A percentile compares a stretch with the other conserved stretches of the same genome.
Conservation (phyloP, 2,329 filamentous ascomycete species). For the Cercospora sojina region DNA sequence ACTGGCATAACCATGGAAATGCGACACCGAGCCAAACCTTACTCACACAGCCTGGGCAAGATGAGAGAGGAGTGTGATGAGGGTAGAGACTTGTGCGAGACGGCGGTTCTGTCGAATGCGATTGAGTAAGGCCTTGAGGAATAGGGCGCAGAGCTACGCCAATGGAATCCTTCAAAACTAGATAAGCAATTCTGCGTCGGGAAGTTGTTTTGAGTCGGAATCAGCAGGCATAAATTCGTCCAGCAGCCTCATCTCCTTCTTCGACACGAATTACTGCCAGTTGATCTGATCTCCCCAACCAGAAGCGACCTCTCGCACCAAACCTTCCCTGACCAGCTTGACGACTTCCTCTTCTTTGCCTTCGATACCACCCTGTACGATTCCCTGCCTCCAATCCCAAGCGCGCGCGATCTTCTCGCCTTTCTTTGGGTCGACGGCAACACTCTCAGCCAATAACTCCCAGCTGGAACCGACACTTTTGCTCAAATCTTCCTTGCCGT, state of each 20-base stretch:
- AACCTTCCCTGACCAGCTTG: conserved; percentile 22
- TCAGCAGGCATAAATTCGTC: background rate
- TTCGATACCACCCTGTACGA: conserved; percentile 21
- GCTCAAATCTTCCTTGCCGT: conserved; percentile 25
- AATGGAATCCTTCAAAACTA: background rate
- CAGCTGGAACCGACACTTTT: conserved; percentile 31
- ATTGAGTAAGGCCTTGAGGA: background rate
- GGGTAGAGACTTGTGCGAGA: background rate
- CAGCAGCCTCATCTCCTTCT: background rate
- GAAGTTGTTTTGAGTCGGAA: background rate
- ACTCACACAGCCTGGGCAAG: background rate
- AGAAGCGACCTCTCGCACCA: conserved; percentile 26
- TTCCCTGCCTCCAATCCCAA: conserved; percentile 30
- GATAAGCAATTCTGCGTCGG: background rate
- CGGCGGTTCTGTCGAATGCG: background rate
- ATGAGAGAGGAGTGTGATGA: background rate
- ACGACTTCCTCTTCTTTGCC: conserved; percentile 21
- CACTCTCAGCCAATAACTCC: conserved; percentile 31
- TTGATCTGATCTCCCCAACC: conserved; percentile 27
- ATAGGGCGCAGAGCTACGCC: background rate
- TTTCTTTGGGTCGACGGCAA: conserved; percentile 20
- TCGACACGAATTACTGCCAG: conserved; percentile 6
- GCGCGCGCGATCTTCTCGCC: conserved; percentile 18
- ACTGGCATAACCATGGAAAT: background rate
- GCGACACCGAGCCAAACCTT: background rate